These are phyloP conservation scores for Irpex sp. DNA, from an alignment of 1,284 basidiomycete species.

Conservation along the genomic window DNA sequence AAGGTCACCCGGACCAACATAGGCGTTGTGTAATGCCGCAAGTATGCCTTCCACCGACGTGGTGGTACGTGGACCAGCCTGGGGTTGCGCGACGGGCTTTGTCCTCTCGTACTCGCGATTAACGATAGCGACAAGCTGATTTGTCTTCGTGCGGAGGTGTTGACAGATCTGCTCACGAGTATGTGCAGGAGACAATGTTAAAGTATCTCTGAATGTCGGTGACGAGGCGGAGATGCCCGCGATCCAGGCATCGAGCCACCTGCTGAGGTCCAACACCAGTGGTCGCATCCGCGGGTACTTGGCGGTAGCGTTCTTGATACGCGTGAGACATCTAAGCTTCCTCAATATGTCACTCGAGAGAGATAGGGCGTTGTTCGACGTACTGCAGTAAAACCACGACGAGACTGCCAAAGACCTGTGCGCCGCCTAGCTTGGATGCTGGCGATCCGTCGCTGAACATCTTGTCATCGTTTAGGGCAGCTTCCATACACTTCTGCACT, in stretches of 20 bases:
- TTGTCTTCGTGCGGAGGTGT: slow-evolving; percentile 35
- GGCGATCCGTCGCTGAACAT: slow-evolving; percentile 31
- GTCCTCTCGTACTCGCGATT: slow-evolving; percentile 31
- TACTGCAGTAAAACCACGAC: slow-evolving; percentile 52
- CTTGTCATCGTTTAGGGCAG: slow-evolving; percentile 30
- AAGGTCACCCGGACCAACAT: slow-evolving; percentile 25
- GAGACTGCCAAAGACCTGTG: slow-evolving; percentile 42
- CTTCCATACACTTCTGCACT: slow-evolving; percentile 40
- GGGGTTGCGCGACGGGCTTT: slow-evolving; percentile 19
- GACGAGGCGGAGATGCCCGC: slow-evolving; percentile 32
- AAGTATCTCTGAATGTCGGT: slow-evolving; percentile 34
- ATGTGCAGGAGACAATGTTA: slow-evolving; percentile 21
- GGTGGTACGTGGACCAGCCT: slow-evolving; percentile 17
- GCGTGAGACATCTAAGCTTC: slow-evolving; percentile 45
- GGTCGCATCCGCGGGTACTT: slow-evolving; percentile 41
- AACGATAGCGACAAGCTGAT: slow-evolving; percentile 43
- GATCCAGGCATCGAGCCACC: slow-evolving; percentile 48
- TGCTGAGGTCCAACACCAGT: slow-evolving; percentile 38
- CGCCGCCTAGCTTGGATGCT: slow-evolving; percentile 19
- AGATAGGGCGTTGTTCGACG: slow-evolving; percentile 15
- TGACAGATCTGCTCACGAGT: slow-evolving; percentile 36
- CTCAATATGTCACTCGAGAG: background rate
- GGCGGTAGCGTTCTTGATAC: slow-evolving; percentile 53
- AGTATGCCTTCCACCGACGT: slow-evolving; percentile 16
- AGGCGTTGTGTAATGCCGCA: slow-evolving; percentile 21